Conservation (phyloP, 2,329 filamentous ascomycete genomes). For the Colletotrichum acutatum region DNA sequence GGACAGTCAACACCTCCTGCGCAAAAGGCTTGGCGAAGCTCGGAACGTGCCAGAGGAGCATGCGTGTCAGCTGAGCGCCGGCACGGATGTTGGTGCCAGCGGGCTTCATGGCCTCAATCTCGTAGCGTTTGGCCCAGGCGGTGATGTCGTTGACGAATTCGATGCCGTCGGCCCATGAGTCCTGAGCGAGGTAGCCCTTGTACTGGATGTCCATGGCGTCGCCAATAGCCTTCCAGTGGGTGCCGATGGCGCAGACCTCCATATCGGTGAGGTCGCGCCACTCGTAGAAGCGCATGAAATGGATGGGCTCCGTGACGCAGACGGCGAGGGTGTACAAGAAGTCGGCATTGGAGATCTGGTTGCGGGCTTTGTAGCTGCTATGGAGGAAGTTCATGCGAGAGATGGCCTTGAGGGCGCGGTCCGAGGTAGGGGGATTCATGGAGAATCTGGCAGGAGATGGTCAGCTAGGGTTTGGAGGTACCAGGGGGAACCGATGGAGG, state of each 20-base stretch:
- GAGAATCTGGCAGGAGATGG: constrained; percentile 40
- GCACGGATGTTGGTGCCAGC: constrained; percentile 58
- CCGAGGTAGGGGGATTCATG: constrained; percentile 48
- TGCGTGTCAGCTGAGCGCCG: constrained; percentile 68
- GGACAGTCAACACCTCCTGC: constrained; percentile 61
- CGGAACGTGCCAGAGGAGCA: constrained; percentile 69
- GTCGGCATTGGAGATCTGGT: constrained; percentile 50
- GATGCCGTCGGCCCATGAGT: constrained; percentile 59
- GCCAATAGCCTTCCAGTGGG: constrained; percentile 78
- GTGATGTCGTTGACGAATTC: constrained; percentile 62
- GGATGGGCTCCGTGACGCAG: constrained; percentile 73
- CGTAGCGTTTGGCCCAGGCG: constrained; percentile 65
- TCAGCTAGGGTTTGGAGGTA: not conserved
- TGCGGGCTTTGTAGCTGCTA: constrained; percentile 47
- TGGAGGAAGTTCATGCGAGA: constrained; percentile 55
- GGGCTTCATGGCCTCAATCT: constrained; percentile 68
- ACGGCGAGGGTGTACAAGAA: constrained; percentile 58
- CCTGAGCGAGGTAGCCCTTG: constrained; percentile 47
- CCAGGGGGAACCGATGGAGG: not conserved
- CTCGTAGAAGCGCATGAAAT: constrained; percentile 74
- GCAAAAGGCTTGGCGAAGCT: constrained; percentile 56
- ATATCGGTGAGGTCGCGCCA: constrained; percentile 76
- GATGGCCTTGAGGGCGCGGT: constrained; percentile 48
- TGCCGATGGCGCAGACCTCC: constrained; percentile 74
- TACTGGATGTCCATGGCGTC: constrained; percentile 75